Evolutionary conservation across 78 protist genomes (phyloP), one percentile per base, ranked within the genome.

Genomic region (Dictyostelium capitatum): DNA sequence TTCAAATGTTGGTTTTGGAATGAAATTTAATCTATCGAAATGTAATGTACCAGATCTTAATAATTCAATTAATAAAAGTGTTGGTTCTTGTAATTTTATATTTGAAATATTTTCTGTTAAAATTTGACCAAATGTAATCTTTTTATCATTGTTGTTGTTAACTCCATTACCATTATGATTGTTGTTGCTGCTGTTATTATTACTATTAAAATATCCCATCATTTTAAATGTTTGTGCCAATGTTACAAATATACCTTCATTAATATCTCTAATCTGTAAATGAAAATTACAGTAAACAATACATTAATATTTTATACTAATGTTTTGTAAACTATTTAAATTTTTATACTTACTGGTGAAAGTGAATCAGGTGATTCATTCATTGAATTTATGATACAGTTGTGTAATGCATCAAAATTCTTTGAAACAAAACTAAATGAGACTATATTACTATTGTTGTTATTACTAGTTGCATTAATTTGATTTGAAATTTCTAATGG

Each of bases 1-100:
- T n/a, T 83, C 82, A 77, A 77, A 87, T 2, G 79, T 19, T 77
- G 92, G 83, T 64, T 74, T 87, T 87, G 92, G 92, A 77, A 57
- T 20, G 41, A 84, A 84, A n/a, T 23, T 74, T 46, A 87, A 47
- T 77, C 53, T 87, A 5, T 87, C 92, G 19, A 56, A 46, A 19
- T 83, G 30, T 1, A 87, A 19, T 12, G 54, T 9, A 56, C 67
- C 50, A 12, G 92, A 56, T 77, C 92, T 74, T n/a, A 87, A 47
- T 37, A 87, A 77, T n/a, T 87, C 92, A 43, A 87, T 87, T 19
- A 64, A n/a, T 10, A 87, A 23, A 20, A 87, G 28, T 4, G 72
- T 50, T 48, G 80, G 67, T 28, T 74, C 85, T 62, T 74, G 82
- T 28, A 77, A 32, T 48, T 65, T 64, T 43, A 77, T 20, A 47